These are phyloP conservation scores for Zychaea mexicana DNA, from an alignment of 371 early-diverging fungal species.

Conservation along the genomic window DNA sequence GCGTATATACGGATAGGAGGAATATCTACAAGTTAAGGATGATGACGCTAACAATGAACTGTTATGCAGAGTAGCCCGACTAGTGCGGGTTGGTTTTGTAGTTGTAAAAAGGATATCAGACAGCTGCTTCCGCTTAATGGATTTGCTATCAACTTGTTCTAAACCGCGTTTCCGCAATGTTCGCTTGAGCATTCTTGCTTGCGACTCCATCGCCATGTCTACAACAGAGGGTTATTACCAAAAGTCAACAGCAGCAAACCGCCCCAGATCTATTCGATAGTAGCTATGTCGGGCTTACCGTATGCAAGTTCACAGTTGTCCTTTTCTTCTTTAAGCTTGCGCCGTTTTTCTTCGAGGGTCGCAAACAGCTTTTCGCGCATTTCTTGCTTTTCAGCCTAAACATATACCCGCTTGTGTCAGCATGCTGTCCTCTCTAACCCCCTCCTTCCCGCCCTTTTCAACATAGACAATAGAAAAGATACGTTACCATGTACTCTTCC, in stretches of 20 bases:
- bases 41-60: too few relatives aligned
- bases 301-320: conserved; percentile 77
- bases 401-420: conserved; percentile 3
- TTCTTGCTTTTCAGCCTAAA: conserved; percentile 65
- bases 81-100: not conserved
- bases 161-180: conserved; percentile 43
- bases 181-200: conserved; percentile 39
- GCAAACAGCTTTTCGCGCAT: conserved; percentile 74
- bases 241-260: conserved; percentile 34
- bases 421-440: not conserved
- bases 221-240: conserved; percentile 37
- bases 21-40: conserved; percentile 43
- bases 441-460: too few relatives aligned
- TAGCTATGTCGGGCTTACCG: too few relatives aligned
- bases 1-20: conserved; percentile 25
- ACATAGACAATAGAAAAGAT: not conserved
- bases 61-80: too few relatives aligned
- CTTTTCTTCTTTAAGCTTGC: conserved; percentile 81
- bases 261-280: too few relatives aligned
- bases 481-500: conserved; percentile 57
- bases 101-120: conserved; percentile 46
- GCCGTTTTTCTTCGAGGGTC: conserved; percentile 74
- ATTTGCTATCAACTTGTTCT: conserved; percentile 39
- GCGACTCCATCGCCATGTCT: conserved; percentile 43
- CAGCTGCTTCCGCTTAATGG: conserved; percentile 43